Percentiles rank a stretch among this genome's conserved stretches.
Evolutionary conservation across 192 early-diverging fungal species (phyloP).

Genomic region (Coemansia sp.): DNA sequence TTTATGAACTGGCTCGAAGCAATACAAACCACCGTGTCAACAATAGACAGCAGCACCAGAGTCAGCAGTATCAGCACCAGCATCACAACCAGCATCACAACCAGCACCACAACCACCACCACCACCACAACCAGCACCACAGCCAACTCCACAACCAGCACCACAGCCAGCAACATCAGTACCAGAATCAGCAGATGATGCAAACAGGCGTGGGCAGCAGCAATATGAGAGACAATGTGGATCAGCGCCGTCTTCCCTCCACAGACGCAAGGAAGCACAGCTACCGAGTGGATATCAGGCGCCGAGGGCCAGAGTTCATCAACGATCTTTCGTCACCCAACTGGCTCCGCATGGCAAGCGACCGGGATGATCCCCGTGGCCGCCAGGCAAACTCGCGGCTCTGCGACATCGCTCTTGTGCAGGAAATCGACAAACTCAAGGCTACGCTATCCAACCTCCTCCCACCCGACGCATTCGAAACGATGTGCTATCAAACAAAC

Average conservation of each 20-base stretch:
- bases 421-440: slow-evolving; percentile 11
- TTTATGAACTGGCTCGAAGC: slow-evolving; percentile 15
- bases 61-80: slow-evolving; percentile 4
- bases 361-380: slow-evolving; percentile 24
- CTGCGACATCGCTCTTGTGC: slow-evolving; percentile 17
- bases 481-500: not conserved
- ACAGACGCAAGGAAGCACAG: not conserved
- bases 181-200: too few species aligned
- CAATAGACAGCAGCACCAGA: not conserved
- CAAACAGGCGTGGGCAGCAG: not conserved
- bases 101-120: slow-evolving; percentile 2
- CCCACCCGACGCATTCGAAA: not conserved
- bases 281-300: not conserved
- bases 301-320: slow-evolving; percentile 11
- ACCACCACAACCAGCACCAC: too few species aligned
- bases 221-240: not conserved
- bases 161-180: slow-evolving; percentile 8
- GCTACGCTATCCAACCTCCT: not conserved
- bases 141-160: too few species aligned
- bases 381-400: slow-evolving; percentile 20
- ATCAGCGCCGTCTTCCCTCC: slow-evolving; percentile 3
- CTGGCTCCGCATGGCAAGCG: slow-evolving; percentile 50
- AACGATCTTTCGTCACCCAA: slow-evolving; percentile 21
- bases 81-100: too few species aligned
- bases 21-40: not conserved